Base-by-base conservation (phyloP, 768 basidiomycete genomes). In the Rhizopogon vinicolor region DNA sequence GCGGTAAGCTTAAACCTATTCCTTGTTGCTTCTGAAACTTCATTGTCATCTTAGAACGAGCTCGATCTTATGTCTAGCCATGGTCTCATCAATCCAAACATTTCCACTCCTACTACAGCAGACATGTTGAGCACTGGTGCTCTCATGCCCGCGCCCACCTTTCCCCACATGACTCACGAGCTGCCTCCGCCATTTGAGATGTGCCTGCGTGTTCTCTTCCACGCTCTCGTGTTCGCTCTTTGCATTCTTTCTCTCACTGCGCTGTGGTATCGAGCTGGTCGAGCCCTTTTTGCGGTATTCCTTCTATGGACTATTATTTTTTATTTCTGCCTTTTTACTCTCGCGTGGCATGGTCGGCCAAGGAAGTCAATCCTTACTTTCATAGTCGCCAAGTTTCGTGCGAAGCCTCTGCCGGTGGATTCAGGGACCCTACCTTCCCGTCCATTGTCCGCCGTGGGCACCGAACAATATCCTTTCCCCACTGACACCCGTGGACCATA, bases 61-160 rank as follows among this genome's bases (percentile, higher is more conserved):
- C 75, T 90, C 14, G 88, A 91, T 69, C 87, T 83, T 71, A 76
- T 78, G 10, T 73, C 83, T n/a, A 80, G 73, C 49, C 83, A 86
- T 56, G 71, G 79, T n/a, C 65, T 67, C 50, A 67, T 58, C 13
- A 50, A 60, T 37, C 57, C 79, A 69, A 58, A 65, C 52, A 51
- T 63, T 65, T 55, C 81, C 52, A 83, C 82, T 10, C 79, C 82
- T 42, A 80, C 75, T 42, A 83, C 82, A 13, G 70, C 76, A 37
- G 83, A 82, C 58, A 72, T 74, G 61, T 68, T 70, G 52, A 79
- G 75, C 65, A 76, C 73, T 51, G 69, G 73, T 68, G 54, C 70
- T 64, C 63, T 72, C 70, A 33, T 71, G 67, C 64, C 68, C 50
- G 44, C 60, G 25, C 57, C 65, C 42, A 55, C 43, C 44, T 61